Base-by-base conservation (phyloP, 225 moss, liverwort and hornwort species). In the Neckera pumila region DNA sequence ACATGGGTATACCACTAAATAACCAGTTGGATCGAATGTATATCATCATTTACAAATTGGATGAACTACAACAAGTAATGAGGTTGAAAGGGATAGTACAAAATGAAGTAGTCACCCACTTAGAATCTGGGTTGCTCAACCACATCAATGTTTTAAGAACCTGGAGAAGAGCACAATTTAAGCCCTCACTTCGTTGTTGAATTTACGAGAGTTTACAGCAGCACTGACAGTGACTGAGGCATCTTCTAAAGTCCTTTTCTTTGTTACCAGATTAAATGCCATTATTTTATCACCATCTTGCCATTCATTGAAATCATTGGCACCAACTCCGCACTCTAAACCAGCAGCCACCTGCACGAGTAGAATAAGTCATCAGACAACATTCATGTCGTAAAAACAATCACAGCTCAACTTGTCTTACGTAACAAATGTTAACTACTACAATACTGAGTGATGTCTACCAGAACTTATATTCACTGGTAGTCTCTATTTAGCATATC, bases 191-290 rank as follows among this genome's bases (percentile, higher is more conserved):
- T 90, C 85, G n/a, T 87, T 93, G 92, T 90, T 84, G 85, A 85
- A 81, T 80, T 87, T 91, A 58, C 88, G 82, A 85, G 94, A 89
- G 64, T 89, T 89, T 9, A 93, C 91, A 22, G 94, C 94, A 67
- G 94, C 93, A 36, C 25, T 91, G 71, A 94, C 94, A 53, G 91
- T 92, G 30, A 91, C 89, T 23, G 98, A 96, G 63, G 98, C 98
- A 85, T 99, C 98, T 93, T 99, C 98, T 90, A 97, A 92, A 87
- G 95, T 99, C 83, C 97, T 92, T 89, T 89, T 99, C 88, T 96
- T 97, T 54, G 93, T 92, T 62, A 99, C 97, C 85, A 93, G 90
- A 66, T 92, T 93, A 70, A 94, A 99, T 63, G 96, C 96, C 90
- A 94, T 84, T 12, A 99, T 93, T 17, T 86, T 84, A 83, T 96